phyloP scores from a whole-genome alignment of 768 basidiomycete species.

The Hebeloma cylindrosporum region DNA sequence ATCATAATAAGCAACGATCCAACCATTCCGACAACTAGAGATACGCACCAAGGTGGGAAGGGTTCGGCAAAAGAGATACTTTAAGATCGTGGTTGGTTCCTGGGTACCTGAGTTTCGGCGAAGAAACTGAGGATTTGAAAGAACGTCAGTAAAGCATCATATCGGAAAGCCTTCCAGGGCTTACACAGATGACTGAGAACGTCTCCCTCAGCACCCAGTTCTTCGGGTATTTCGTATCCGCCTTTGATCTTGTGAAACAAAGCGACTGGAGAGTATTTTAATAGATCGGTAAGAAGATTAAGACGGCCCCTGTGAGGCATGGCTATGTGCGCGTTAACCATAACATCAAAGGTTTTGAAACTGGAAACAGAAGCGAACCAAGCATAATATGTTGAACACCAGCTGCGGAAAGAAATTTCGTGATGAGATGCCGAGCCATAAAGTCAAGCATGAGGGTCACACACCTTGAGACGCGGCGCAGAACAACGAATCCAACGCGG shows the following conservation, averaged over 20 bases:
- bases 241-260: constrained; percentile 90
- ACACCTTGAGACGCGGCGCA: constrained; percentile 59
- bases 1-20: too few relatives aligned
- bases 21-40: too few relatives aligned
- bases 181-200: constrained; percentile 83
- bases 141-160: not conserved
- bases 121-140: constrained; percentile 46
- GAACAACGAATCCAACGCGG: constrained; percentile 80
- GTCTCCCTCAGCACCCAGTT: constrained; percentile 71
- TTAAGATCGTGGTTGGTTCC: constrained; percentile 53
- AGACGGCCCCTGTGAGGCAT: constrained; percentile 91
- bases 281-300: constrained; percentile 78
- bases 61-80: constrained; percentile 78
- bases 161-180: constrained; percentile 18
- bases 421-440: not conserved
- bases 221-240: constrained; percentile 66
- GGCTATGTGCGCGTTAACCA: constrained; percentile 31
- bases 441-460: constrained; percentile 2
- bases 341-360: too few relatives aligned
- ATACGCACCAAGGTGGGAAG: constrained; percentile 65
- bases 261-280: constrained; percentile 63
- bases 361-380: constrained; percentile 23
- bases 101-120: constrained; percentile 60
- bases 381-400: constrained; percentile 73
- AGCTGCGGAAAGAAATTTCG: constrained; percentile 30